These are phyloP conservation scores for Asterophora lycoperdoides DNA, from an alignment of 768 basidiomycete genomes.

Conservation along the genomic window DNA sequence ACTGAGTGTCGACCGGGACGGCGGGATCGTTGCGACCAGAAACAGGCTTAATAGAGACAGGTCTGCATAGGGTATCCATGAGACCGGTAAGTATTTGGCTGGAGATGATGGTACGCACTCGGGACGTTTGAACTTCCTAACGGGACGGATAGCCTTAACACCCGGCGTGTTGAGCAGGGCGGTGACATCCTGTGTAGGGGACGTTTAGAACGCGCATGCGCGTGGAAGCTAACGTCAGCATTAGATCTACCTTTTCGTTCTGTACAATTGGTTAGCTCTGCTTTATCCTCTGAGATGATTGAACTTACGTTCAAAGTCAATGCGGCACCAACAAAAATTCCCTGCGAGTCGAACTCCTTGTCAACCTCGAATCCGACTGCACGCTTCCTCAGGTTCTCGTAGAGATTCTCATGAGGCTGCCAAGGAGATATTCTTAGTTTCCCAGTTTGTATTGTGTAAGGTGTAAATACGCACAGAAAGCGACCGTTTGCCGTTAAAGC, in stretches of 20 bases:
- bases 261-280: conserved; percentile 2
- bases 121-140: conserved; percentile 39
- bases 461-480: conserved; percentile 11
- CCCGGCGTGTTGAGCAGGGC: conserved; percentile 43
- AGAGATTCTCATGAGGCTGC: conserved; percentile 50
- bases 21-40: conserved; percentile 37
- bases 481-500: conserved; percentile 34
- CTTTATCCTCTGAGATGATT: neutral
- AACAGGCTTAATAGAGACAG: conserved; percentile 39
- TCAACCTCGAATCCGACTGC: conserved; percentile 41
- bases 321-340: conserved; percentile 57
- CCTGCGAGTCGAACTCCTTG: conserved; percentile 48
- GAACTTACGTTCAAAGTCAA: conserved; percentile 41
- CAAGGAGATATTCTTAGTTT: neutral
- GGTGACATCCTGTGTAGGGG: conserved; percentile 39
- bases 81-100: neutral
- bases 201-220: neutral
- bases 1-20: conserved; percentile 42
- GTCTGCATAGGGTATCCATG: conserved; percentile 27
- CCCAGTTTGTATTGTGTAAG: too few relatives aligned
- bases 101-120: conserved; percentile 26
- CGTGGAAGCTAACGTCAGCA: neutral
- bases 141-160: conserved; percentile 57
- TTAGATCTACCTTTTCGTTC: conserved; percentile 24
- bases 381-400: conserved; percentile 40